Conservation (phyloP, 2,329 filamentous ascomycete genomes). For the Cyclaneusma minus region DNA sequence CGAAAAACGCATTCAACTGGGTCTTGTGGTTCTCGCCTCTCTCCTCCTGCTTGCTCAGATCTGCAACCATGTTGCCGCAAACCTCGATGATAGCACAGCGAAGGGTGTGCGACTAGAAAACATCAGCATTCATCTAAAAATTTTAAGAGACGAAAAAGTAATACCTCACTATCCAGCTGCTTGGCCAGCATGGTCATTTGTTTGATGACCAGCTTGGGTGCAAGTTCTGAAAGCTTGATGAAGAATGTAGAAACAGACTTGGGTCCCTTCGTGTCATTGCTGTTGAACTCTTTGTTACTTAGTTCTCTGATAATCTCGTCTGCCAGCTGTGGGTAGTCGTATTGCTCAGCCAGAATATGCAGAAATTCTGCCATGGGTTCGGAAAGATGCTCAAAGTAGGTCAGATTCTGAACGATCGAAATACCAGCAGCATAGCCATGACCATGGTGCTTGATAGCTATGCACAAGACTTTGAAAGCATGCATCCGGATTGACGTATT, state of each 20-base stretch:
- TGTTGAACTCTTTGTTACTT: slow-evolving; percentile 96
- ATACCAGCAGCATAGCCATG: slow-evolving; percentile 96
- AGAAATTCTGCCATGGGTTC: slow-evolving; percentile 98
- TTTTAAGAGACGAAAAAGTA: no score
- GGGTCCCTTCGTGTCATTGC: slow-evolving; percentile 84
- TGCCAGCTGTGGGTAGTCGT: slow-evolving; percentile 88
- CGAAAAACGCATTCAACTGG: slow-evolving; percentile 92
- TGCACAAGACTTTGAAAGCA: slow-evolving; percentile 89
- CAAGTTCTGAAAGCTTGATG: slow-evolving; percentile 80
- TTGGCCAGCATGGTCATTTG: slow-evolving; percentile 94
- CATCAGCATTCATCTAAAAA: background rate
- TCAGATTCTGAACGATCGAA: slow-evolving; percentile 91
- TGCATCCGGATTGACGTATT: slow-evolving; percentile 85
- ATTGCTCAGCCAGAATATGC: slow-evolving; percentile 90
- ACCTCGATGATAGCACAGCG: slow-evolving; percentile 92
- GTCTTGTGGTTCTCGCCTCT: slow-evolving; percentile 84
- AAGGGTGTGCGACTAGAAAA: slow-evolving; percentile 65
- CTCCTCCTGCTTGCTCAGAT: slow-evolving; percentile 84
- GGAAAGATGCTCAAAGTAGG: slow-evolving; percentile 96
- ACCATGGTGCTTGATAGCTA: slow-evolving; percentile 93
- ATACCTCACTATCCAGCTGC: slow-evolving; percentile 85
- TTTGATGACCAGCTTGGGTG: slow-evolving; percentile 84
- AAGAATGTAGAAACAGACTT: slow-evolving; percentile 95
- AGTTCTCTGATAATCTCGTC: slow-evolving; percentile 90
- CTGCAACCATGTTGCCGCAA: slow-evolving; percentile 84